Conservation (phyloP, 2,329 filamentous ascomycete species). For the Claviceps sorghi region DNA sequence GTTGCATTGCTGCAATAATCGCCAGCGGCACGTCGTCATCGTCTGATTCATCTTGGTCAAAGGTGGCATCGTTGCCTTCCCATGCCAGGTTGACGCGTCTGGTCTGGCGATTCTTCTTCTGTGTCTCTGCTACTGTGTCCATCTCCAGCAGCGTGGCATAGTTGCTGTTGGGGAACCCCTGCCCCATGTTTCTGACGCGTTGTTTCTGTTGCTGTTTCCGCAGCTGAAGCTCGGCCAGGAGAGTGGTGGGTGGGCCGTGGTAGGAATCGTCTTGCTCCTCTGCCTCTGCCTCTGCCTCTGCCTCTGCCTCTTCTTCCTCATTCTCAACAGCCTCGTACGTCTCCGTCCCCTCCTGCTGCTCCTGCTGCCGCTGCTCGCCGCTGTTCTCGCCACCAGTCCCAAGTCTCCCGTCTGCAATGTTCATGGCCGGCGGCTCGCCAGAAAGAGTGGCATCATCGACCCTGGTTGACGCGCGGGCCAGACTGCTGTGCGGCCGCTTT, state of each 20-base stretch:
- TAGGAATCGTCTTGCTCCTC: slow-evolving; percentile 36
- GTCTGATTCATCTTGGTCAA: slow-evolving; percentile 31
- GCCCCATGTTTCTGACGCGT: slow-evolving; percentile 50
- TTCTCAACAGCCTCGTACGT: slow-evolving; percentile 30
- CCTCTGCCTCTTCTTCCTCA: slow-evolving; percentile 24
- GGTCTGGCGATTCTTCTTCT: slow-evolving; percentile 57
- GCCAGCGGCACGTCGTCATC: slow-evolving; percentile 85
- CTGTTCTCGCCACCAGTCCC: slow-evolving; percentile 12
- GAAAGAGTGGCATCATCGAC: slow-evolving; percentile 10
- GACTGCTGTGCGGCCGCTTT: too few relatives aligned
- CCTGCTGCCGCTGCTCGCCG: slow-evolving; percentile 11
- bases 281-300: slow-evolving; percentile 23
- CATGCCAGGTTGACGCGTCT: slow-evolving; percentile 79
- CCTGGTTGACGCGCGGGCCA: too few relatives aligned
- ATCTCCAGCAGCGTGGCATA: slow-evolving; percentile 81
- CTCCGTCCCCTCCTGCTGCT: too few relatives aligned
- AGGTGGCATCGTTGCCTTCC: slow-evolving; percentile 52
- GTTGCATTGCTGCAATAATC: slow-evolving; percentile 51
- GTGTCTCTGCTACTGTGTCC: slow-evolving; percentile 76
- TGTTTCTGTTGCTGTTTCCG: slow-evolving; percentile 79
- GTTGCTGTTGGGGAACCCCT: slow-evolving; percentile 57
- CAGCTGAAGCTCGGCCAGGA: slow-evolving; percentile 81
- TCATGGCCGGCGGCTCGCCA: background rate
- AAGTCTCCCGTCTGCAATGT: slow-evolving; percentile 6
- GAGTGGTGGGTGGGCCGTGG: slow-evolving; percentile 67